phyloP scores from a whole-genome alignment of 2,329 filamentous ascomycete genomes.

The Fusarium secorum region DNA sequence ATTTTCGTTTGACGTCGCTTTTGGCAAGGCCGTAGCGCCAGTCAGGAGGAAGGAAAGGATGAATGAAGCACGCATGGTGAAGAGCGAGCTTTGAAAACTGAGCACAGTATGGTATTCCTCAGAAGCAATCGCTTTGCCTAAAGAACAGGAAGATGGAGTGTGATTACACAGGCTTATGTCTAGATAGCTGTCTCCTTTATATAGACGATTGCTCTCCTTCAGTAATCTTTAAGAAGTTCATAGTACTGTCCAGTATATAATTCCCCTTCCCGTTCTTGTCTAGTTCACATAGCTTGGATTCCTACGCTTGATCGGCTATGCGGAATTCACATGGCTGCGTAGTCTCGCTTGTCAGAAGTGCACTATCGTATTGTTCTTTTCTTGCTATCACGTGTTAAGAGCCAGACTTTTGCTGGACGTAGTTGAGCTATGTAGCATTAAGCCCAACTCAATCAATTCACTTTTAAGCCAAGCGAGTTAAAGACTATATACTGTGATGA shows the following conservation, averaged over 20 bases:
- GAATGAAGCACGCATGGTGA: neutral
- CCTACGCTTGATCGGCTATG: neutral
- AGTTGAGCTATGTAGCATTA: rapidly evolving
- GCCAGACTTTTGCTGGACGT: rapidly evolving
- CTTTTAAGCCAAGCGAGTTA: rapidly evolving
- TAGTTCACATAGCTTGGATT: neutral
- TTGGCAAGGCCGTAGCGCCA: neutral
- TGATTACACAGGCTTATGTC: too few species aligned
- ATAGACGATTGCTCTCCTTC: neutral
- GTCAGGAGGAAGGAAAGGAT: neutral
- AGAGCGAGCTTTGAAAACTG: neutral
- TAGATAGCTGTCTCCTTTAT: neutral
- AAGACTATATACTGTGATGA: rapidly evolving
- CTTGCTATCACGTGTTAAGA: neutral
- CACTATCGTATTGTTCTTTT: neutral
- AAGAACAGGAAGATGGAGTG: too few species aligned
- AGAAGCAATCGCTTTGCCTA: neutral
- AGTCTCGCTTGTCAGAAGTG: rapidly evolving
- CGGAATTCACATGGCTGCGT: neutral
- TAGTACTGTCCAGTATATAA: rapidly evolving
- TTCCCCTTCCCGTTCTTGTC: neutral
- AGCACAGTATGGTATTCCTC: rapidly evolving
- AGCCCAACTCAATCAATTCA: rapidly evolving
- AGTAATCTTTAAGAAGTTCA: neutral
- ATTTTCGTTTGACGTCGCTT: rapidly evolving